A percentile compares a stretch with the other conserved stretches of the same genome.
phyloP scores from a whole-genome alignment of 257 asterid genomes.

The Solanum arcanum region DNA sequence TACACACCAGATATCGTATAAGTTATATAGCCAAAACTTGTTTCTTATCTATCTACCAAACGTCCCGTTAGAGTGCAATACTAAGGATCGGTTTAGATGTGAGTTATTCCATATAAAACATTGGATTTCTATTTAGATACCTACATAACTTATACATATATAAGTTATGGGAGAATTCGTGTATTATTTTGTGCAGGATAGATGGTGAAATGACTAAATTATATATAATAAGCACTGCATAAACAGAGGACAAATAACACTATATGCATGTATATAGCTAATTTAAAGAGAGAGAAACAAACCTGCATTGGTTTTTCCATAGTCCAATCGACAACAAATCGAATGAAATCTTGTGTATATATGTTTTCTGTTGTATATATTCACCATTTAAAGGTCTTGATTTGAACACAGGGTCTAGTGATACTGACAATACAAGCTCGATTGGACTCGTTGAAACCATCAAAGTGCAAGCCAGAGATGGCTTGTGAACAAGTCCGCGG shows the following conservation, averaged over 20 bases:
- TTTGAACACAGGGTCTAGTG: constrained; percentile 47
- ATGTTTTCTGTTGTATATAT: no score
- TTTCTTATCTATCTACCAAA: neutral
- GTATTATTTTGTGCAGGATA: no score
- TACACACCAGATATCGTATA: no score
- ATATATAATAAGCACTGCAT: neutral
- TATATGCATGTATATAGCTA: neutral
- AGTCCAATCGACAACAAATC: neutral
- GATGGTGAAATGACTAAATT: no score
- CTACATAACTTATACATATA: neutral
- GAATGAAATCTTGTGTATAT: neutral
- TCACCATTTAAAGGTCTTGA: no score
- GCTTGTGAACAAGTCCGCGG: constrained; percentile 58
- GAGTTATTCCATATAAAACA: no score
- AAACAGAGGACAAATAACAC: neutral
- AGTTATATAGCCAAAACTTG: no score
- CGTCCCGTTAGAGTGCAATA: accelerated
- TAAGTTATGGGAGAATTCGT: neutral
- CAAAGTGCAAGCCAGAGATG: constrained; percentile 24
- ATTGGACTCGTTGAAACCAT: constrained; percentile 42
- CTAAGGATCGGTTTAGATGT: neutral
- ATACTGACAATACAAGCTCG: constrained; percentile 72
- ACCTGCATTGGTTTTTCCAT: neutral
- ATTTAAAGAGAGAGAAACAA: neutral
- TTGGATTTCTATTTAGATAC: neutral